Evolutionary conservation across 139 green algal species (phyloP), one percentile per base, ranked within the genome.

Genomic region (Edaphochlamys debaryana): DNA sequence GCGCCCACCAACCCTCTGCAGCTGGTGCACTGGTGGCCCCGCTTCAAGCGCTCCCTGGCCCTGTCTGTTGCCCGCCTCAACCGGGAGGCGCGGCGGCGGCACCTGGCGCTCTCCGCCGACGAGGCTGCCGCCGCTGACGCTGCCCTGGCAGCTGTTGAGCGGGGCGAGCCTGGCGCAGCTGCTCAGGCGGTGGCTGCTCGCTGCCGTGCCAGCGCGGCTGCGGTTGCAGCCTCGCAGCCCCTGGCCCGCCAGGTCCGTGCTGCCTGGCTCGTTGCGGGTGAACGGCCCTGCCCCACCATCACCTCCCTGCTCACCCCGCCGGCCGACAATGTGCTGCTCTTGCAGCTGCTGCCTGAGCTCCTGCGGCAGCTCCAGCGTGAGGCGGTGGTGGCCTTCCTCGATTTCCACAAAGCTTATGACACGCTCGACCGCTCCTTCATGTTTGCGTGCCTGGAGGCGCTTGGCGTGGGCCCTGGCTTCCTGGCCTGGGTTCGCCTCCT

Each of bases 401-500:
- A 82, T 25, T 84, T 88, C 38, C 15, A 40, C 54, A 89, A 90
- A 34, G 79, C 86, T 4, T 90, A 86, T 34, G 81, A 88, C 64
- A 90, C 86, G 0, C 4, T 90, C 0, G 60, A 83, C 50, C 40
- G 81, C 3, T n/a, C 40, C 3, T 88, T 88, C 70, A 42, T 87
- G 56, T n/a, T 87, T 1, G 62, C 58, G 4, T 54, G 74, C 20
- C 32, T 86, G 67, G 8, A 40, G 41, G 56, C 27, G 1, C 50
- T 90, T 19, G 86, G 86, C 1, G 41, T 86, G 37, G 72, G 72
- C n/a, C 42, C 20, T 30, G 75, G 52, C 19, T 81, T 88, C 42
- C 15, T 87, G 0, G n/a, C 17, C 19, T 87, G 81, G 86, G 81
- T 79, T 25, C 32, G 63, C 0, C 67, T 62, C 0, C 68, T 87